Percentiles rank a stretch among this genome's conserved stretches.
These are phyloP conservation scores for Trypanosoma mega DNA, from an alignment of 208 protist genomes.

Conservation along the genomic window DNA sequence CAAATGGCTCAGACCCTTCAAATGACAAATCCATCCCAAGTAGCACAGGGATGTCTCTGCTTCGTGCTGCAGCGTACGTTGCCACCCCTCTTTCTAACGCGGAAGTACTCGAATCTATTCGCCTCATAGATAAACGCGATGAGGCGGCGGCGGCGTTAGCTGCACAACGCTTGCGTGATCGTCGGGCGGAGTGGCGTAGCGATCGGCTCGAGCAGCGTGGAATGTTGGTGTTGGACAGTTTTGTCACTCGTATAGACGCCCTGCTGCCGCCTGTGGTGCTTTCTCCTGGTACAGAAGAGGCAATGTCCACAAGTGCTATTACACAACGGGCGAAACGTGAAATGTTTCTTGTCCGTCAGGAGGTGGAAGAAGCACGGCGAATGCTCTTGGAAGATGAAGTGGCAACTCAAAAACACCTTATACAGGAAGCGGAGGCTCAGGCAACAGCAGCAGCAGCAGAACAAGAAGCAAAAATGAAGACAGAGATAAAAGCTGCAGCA, in stretches of 20 bases:
- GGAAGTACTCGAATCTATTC: slow-evolving; percentile 37
- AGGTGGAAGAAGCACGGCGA: slow-evolving; percentile 28
- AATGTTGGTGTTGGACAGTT: slow-evolving; percentile 43
- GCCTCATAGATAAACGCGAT: slow-evolving; percentile 35
- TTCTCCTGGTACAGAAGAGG: too few species aligned
- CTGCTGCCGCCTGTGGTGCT: too few species aligned
- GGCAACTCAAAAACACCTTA: slow-evolving; percentile 24
- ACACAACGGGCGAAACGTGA: slow-evolving; percentile 30
- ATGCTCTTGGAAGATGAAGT: slow-evolving; percentile 56
- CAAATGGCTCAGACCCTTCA: too few species aligned
- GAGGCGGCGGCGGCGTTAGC: slow-evolving; percentile 22
- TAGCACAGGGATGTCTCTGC: too few species aligned
- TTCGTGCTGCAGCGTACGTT: too few species aligned
- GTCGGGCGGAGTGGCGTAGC: slow-evolving; percentile 1
- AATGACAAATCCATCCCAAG: too few species aligned
- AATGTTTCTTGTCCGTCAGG: slow-evolving; percentile 28
- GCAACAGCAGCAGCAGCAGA: slow-evolving; percentile 8
- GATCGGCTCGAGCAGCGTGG: slow-evolving; percentile 17
- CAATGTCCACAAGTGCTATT: slow-evolving; percentile 14
- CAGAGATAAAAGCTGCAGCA: neutral
- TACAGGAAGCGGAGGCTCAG: slow-evolving; percentile 5
- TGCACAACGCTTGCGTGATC: slow-evolving; percentile 6
- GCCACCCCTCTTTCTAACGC: too few species aligned
- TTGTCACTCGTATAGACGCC: slow-evolving; percentile 45
- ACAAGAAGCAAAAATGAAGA: slow-evolving; percentile 13